phyloP scores from a whole-genome alignment of 202 grass and related monocot species.

The Elaeis oleifera region DNA sequence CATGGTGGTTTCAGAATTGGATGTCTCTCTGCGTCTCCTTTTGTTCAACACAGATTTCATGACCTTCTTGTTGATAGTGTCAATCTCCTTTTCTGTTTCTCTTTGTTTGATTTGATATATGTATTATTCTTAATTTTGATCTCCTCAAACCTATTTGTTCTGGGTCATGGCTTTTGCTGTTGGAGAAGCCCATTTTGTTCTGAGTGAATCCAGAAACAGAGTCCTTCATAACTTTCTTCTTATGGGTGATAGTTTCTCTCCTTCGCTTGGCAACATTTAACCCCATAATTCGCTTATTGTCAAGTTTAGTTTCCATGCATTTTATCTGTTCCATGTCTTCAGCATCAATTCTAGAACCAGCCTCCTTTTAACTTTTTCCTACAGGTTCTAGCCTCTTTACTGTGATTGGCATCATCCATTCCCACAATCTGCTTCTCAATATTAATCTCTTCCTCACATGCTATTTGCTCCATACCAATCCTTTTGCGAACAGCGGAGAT shows the following conservation, averaged over 20 bases:
- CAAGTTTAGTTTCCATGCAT: conserved; percentile 8
- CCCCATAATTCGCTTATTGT: conserved; percentile 19
- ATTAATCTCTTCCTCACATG: neutral
- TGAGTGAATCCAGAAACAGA: conserved; percentile 28
- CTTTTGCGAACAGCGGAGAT: conserved; percentile 13
- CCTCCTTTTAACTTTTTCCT: conserved; percentile 1
- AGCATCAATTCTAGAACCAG: conserved; percentile 10
- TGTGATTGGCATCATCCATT: conserved; percentile 16
- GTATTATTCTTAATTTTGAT: conserved; percentile 7
- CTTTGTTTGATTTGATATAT: conserved; percentile 24
- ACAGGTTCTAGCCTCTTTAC: too few relatives aligned
- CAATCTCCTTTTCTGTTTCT: conserved; percentile 35
- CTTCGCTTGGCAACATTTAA: conserved; percentile 14
- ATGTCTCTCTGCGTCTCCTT: conserved; percentile 24
- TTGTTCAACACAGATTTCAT: conserved; percentile 35
- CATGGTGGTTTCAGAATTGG: conserved; percentile 23
- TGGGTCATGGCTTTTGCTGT: conserved; percentile 44
- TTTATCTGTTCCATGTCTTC: conserved; percentile 5
- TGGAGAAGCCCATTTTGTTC: conserved; percentile 34
- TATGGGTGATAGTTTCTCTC: conserved; percentile 5
- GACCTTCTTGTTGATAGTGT: conserved; percentile 41
- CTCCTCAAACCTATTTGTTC: conserved; percentile 37
- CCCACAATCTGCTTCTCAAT: conserved; percentile 30
- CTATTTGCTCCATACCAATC: conserved; percentile 10
- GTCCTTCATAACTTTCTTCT: conserved; percentile 21